Evolutionary conservation across 2,329 filamentous ascomycete species (phyloP).

Genomic region (Biscogniauxia mediterranea): DNA sequence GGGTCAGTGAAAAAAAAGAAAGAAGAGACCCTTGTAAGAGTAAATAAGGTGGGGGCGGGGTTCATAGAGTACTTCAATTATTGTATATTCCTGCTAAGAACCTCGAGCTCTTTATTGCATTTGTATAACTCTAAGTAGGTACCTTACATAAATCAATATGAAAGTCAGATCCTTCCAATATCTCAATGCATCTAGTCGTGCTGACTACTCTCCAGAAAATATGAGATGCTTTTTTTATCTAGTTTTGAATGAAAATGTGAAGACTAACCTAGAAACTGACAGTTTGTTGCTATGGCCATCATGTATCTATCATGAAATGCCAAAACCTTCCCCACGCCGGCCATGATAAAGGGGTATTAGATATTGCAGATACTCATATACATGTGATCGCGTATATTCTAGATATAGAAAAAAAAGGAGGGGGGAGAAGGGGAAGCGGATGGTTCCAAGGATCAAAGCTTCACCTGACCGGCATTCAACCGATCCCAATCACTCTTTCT

Average conservation of each 20-base stretch:
- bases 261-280: too few relatives aligned
- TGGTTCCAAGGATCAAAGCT: constrained; percentile 54
- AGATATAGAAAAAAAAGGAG: not conserved
- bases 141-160: too few relatives aligned
- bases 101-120: not conserved
- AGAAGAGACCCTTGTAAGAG: not conserved
- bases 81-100: not conserved
- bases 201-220: too few relatives aligned
- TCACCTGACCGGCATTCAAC: constrained; percentile 66
- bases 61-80: not conserved
- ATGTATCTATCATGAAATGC: not conserved
- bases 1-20: too few relatives aligned
- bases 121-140: not conserved
- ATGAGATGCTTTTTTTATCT: too few relatives aligned
- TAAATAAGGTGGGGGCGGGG: constrained; percentile 1
- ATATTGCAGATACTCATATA: not conserved
- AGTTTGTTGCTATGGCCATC: not conserved
- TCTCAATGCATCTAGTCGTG: too few relatives aligned
- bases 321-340: too few relatives aligned
- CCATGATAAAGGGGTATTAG: not conserved
- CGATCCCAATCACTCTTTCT: constrained; percentile 64
- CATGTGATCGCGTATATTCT: not conserved
- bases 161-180: too few relatives aligned
- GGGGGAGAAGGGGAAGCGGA: not conserved
- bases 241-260: too few relatives aligned